Evolutionary conservation across 2,329 filamentous ascomycete genomes (phyloP).

Genomic region (Neonectria hederae): DNA sequence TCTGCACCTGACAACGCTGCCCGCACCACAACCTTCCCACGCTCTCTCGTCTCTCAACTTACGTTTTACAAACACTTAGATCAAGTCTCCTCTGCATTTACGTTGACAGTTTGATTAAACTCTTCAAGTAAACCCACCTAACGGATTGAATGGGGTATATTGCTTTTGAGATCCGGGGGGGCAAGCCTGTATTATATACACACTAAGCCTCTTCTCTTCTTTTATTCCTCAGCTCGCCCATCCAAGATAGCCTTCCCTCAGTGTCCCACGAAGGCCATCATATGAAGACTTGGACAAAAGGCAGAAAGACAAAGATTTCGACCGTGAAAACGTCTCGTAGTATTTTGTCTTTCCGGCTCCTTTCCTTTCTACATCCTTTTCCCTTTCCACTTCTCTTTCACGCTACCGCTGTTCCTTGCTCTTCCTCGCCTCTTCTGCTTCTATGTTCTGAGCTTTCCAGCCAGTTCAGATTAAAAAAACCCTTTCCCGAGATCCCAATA

Average conservation of each 20-base stretch:
- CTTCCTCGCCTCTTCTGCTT: constrained; percentile 18
- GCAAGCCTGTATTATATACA: constrained; percentile 37
- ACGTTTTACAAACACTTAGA: neutral
- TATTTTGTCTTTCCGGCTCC: constrained; percentile 24
- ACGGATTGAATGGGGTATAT: constrained; percentile 34
- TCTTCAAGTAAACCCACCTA: constrained; percentile 22
- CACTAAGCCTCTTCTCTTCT: constrained; percentile 20
- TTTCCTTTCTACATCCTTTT: neutral
- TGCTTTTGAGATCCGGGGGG: constrained; percentile 30
- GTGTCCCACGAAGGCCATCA: constrained; percentile 30
- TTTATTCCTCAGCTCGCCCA: constrained; percentile 11
- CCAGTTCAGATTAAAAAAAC: constrained; percentile 29
- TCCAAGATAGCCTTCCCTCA: constrained; percentile 19
- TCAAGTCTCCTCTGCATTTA: neutral
- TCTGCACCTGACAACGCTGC: too few species aligned
- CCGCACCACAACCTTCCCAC: too few species aligned
- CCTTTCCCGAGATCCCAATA: constrained; percentile 33
- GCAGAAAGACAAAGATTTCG: constrained; percentile 37
- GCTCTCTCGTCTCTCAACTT: neutral
- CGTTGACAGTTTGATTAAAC: neutral
- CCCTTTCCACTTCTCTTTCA: constrained; percentile 8
- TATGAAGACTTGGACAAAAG: constrained; percentile 24
- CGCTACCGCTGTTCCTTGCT: constrained; percentile 13
- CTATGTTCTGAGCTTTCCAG: constrained; percentile 29
- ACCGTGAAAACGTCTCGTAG: constrained; percentile 29